Evolutionary conservation across 495 filamentous ascomycete species (phyloP), one percentile per base, ranked within the genome.

Genomic region (Neurospora sp.): DNA sequence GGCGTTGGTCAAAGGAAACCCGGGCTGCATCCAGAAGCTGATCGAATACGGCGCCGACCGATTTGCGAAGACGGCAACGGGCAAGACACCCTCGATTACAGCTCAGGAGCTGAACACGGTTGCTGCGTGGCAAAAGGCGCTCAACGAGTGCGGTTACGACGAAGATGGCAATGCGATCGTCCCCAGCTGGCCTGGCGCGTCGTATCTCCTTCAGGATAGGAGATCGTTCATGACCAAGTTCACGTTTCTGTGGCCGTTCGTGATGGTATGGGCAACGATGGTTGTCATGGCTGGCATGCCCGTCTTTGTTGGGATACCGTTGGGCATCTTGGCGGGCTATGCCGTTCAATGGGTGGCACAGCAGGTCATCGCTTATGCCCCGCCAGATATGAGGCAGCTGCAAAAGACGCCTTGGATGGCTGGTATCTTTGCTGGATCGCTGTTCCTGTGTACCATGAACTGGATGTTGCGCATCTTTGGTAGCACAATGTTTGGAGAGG

Each of bases 11-110:
- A 95, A 95, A 80, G 96, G 96, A 5, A 94, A 90, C 41, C 85
- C 91, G 70, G 88, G 88, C 2, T 97, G 94, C 81, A 92, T 98
- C 76, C 88, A 93, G 79, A 98, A 97, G 81, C 82, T 99, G 41
- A 84, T 99, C 70, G 96, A 98, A 83, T 97, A 97, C 79, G 96
- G 96, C 38, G 89, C 95, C 27, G 96, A 99, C 83, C 87, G 96
- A 37, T 97, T 95, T 78, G 92, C 91, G 27, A 90, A 92, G 81
- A 98, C 93, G 8, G 86, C 87, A 14, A 93, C 94, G 62, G 93
- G 94, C 54, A 98, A 98, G 83, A 92, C 93, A 4, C 96, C 96
- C 3, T 88, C 91, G 5, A 87, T 88, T 71, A 92, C 93, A 12
- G 95, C 96, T 7, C 86, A 91, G 72, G 95, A 98, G 81, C 96